phyloP scores from a whole-genome alignment of 164 flowering plant genomes.

The Magnolia sinica region DNA sequence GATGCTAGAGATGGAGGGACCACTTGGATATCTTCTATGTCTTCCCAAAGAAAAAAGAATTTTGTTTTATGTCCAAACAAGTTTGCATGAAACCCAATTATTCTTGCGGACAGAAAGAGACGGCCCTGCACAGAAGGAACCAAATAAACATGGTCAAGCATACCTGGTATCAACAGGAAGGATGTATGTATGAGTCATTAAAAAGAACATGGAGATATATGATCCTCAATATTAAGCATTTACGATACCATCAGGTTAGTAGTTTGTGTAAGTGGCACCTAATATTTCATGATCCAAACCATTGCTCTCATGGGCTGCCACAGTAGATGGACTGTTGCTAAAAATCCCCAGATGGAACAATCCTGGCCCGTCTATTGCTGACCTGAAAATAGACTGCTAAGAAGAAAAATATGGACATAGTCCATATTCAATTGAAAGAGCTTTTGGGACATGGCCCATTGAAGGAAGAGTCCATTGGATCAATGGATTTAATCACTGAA shows the following conservation, averaged over 20 bases:
- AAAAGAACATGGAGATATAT: not conserved
- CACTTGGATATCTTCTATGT: constrained; percentile 85
- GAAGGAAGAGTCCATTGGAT: not conserved
- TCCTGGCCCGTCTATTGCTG: not conserved
- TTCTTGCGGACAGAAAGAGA: constrained; percentile 81
- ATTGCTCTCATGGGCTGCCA: not conserved
- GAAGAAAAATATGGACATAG: not conserved
- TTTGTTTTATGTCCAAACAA: constrained; percentile 86
- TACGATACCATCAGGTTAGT: not conserved
- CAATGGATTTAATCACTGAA: not conserved
- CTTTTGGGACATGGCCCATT: not conserved
- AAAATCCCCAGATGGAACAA: not conserved
- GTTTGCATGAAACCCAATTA: constrained; percentile 82
- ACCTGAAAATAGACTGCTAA: not conserved
- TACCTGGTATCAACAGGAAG: too few relatives aligned
- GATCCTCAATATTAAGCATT: not conserved
- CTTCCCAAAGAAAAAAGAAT: constrained; percentile 96
- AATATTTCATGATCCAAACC: not conserved
- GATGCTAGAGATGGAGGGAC: constrained; percentile 69
- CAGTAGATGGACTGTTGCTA: not conserved
- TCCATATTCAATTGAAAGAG: too few relatives aligned
- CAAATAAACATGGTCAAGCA: not conserved
- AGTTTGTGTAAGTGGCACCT: not conserved
- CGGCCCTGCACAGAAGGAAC: constrained; percentile 63
- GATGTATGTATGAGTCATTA: not conserved